A percentile compares a stretch with the other conserved stretches of the same genome.
Evolutionary conservation across 2,329 filamentous ascomycete genomes (phyloP).

Genomic region (Saccharata proteae): DNA sequence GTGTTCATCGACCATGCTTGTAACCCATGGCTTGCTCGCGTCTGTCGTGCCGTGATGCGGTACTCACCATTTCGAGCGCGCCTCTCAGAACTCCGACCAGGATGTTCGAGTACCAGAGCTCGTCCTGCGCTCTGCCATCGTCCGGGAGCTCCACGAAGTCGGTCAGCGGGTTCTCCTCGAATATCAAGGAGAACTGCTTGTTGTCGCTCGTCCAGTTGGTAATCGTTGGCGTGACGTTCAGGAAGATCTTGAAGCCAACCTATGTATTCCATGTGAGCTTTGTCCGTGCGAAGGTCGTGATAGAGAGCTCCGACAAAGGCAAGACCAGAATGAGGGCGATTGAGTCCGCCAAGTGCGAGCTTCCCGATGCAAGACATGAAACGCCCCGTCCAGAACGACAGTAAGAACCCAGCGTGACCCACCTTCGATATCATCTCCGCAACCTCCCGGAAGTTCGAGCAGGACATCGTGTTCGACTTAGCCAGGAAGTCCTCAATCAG

Average conservation of each 20-base stretch:
- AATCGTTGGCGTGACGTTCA: conserved; percentile 88
- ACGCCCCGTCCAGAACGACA: too few relatives aligned
- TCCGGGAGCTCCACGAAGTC: conserved; percentile 97
- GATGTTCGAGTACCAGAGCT: conserved; percentile 98
- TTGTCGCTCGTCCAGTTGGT: conserved; percentile 94
- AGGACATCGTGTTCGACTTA: conserved; percentile 82
- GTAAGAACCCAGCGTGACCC: too few relatives aligned
- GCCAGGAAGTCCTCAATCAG: conserved; percentile 96
- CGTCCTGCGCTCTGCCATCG: conserved; percentile 87
- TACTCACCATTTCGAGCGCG: conserved; percentile 82
- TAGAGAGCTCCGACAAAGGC: too few relatives aligned
- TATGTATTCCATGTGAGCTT: too few relatives aligned
- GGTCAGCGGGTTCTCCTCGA: conserved; percentile 92
- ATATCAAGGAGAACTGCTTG: conserved; percentile 91
- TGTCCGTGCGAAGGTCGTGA: too few relatives aligned
- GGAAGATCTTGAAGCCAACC: conserved; percentile 98
- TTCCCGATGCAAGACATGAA: too few relatives aligned
- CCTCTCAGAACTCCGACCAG: conserved; percentile 86
- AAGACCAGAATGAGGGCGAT: too few relatives aligned
- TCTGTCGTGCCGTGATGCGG: neutral
- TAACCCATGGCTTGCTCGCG: neutral
- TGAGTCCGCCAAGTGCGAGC: too few relatives aligned
- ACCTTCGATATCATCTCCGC: conserved; percentile 95
- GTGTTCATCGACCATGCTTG: too few relatives aligned
- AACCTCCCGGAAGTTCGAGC: conserved; percentile 86